Base-by-base conservation (phyloP, 2,329 filamentous ascomycete species). In the Myriosclerotinia scirpicola region DNA sequence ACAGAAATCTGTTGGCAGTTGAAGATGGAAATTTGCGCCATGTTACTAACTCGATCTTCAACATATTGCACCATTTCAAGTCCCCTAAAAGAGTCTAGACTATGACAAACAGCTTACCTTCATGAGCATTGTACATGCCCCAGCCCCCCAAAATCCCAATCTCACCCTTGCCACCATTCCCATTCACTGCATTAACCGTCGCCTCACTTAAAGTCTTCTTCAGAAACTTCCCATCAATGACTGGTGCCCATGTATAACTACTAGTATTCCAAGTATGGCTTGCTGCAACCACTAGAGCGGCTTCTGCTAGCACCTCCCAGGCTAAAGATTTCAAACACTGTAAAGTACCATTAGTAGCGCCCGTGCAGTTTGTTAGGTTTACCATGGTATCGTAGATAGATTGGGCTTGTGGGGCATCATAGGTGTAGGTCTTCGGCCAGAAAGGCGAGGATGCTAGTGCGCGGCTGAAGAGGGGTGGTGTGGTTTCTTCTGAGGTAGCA, bases 91-190 rank as follows among this genome's bases (percentile, higher is more conserved):
- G 12, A 26, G 26, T 26, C 26, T 26, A 26, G 26, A 22, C 5
- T 8, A 26, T 7, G 12, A 15, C 12, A 48, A 15, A 0, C 4
- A 61, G 38, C 34, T 26, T 20, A 50, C 73, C 73, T 73, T 89
- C 86, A 72, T 87, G 83, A 0, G 82, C 80, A 73, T 89, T 89
- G 74, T 87, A 88, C 79, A 83, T 84, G n/a, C 80, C 79, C 69
- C 83, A 83, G 0, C 81, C 80, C 11, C 77, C 73, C 2, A 83
- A 78, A 2, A 80, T 80, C 63, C 84, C 81, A 11, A 85, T 75
- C 5, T 70, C 61, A 0, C 77, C 75, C 5, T 72, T 74, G 2
- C 63, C 63, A 1, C 54, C 63, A 26, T 7, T 5, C 12, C 44
- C 58, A 26, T n/a, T 34, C 7, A 20, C n/a, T 7, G 53, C 63